Evolutionary conservation across 2,329 filamentous ascomycete genomes (phyloP).

Genomic region (Claviceps fusiformis): DNA sequence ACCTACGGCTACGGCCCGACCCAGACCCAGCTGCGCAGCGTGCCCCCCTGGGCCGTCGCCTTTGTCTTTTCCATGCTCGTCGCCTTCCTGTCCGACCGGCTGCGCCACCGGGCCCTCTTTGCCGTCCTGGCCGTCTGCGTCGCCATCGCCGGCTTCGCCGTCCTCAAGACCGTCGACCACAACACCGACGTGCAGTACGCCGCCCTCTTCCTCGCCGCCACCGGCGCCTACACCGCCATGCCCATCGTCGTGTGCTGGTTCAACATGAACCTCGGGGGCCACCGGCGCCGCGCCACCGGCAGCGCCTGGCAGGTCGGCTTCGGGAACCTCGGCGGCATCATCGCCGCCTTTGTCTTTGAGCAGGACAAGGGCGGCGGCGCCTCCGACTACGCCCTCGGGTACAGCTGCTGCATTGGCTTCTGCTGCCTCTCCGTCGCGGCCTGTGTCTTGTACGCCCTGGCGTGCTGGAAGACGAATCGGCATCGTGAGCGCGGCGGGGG

Average conservation of each 20-base stretch:
- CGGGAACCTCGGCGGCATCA: constrained; percentile 68
- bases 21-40: constrained; percentile 42
- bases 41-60: constrained; percentile 50
- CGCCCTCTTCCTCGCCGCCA: constrained; percentile 68
- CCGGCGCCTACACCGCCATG: constrained; percentile 77
- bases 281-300: constrained; percentile 56
- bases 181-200: constrained; percentile 57
- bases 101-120: constrained; percentile 63
- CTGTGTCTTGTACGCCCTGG: constrained; percentile 45
- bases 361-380: constrained; percentile 46
- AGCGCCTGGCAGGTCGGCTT: constrained; percentile 68
- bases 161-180: constrained; percentile 59
- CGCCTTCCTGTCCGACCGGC: constrained; percentile 57
- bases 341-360: constrained; percentile 59
- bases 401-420: constrained; percentile 55
- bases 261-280: constrained; percentile 65
- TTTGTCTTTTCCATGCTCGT: constrained; percentile 69
- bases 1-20: constrained; percentile 50
- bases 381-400: constrained; percentile 61
- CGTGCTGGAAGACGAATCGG: constrained; percentile 47
- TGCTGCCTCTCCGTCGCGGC: constrained; percentile 44
- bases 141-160: constrained; percentile 59
- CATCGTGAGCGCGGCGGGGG: constrained; percentile 37
- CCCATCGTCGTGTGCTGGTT: constrained; percentile 77
- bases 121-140: constrained; percentile 54